phyloP scores from a whole-genome alignment of 345 rosid genomes.

The Noccaea caerulescens region DNA sequence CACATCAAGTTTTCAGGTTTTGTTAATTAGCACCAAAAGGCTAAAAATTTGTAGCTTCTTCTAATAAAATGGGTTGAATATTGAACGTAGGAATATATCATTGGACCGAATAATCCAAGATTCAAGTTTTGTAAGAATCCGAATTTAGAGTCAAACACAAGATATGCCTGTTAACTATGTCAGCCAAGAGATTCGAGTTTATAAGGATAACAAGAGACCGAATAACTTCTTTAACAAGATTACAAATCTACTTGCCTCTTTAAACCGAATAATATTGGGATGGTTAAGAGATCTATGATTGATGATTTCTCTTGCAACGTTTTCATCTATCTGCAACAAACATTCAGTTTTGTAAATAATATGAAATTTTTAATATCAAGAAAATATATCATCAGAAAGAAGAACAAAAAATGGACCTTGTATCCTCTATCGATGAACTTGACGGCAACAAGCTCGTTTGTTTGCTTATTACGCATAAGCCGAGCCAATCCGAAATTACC shows the following conservation, averaged over 20 bases:
- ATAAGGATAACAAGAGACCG: not conserved
- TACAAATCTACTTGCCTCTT: conserved; percentile 51
- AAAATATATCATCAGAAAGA: not conserved
- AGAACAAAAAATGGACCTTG: conserved; percentile 46
- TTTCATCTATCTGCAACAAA: conserved; percentile 64
- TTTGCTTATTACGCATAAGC: conserved; percentile 57
- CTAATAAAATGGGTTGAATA: not conserved
- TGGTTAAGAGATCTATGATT: conserved; percentile 79
- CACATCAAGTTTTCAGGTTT: not conserved
- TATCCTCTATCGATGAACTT: conserved; percentile 67
- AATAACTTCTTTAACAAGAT: not conserved
- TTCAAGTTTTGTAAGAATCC: not conserved
- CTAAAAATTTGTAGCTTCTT: not conserved
- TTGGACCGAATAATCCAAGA: not conserved
- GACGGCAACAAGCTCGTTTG: conserved; percentile 64
- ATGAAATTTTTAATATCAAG: not conserved
- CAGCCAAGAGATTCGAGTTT: conserved; percentile 11
- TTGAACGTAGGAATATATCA: conserved; percentile 1
- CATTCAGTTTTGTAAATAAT: not conserved
- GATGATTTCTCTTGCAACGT: conserved; percentile 74
- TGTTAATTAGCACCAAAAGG: not conserved
- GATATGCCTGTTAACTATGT: conserved; percentile 8
- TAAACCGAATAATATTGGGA: conserved; percentile 70
- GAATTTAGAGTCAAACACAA: conserved; percentile 12
- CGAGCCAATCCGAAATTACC: conserved; percentile 75